Evolutionary conservation across 208 protist species (phyloP).

Genomic region (Perkinsela sp.): DNA sequence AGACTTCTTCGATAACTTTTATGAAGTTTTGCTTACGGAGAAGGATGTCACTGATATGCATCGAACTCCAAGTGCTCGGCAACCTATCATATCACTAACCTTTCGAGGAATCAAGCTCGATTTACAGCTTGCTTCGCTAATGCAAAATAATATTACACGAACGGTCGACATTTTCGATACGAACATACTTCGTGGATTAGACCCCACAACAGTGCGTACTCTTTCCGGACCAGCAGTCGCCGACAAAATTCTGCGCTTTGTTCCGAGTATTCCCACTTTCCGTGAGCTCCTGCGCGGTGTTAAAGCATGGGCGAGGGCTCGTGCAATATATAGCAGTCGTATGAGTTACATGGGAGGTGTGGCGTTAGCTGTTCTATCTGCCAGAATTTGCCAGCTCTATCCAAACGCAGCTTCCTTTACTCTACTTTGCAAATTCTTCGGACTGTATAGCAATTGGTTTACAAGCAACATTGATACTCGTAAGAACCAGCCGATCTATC

Average conservation of each 20-base stretch:
- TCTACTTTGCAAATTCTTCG: constrained; percentile 77
- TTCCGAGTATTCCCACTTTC: constrained; percentile 77
- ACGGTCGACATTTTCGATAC: constrained; percentile 62
- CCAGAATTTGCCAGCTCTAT: constrained; percentile 85
- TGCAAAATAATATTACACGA: constrained; percentile 49
- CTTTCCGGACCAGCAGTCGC: constrained; percentile 84
- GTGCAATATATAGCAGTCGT: constrained; percentile 81
- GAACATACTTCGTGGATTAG: constrained; percentile 56
- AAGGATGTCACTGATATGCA: constrained; percentile 43
- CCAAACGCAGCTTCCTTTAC: constrained; percentile 71
- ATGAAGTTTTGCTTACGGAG: constrained; percentile 29
- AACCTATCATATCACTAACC: constrained; percentile 84
- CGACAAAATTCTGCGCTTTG: constrained; percentile 78
- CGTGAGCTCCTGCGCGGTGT: constrained; percentile 75
- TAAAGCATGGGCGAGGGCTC: constrained; percentile 79
- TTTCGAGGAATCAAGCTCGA: constrained; percentile 83
- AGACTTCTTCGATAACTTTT: constrained; percentile 74
- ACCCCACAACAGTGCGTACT: constrained; percentile 69
- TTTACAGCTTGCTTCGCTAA: constrained; percentile 73
- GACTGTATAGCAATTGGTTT: constrained; percentile 64
- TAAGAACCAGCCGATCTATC: constrained; percentile 56
- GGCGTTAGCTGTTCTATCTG: constrained; percentile 79
- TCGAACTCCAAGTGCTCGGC: constrained; percentile 67
- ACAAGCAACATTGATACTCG: constrained; percentile 35
- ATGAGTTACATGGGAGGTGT: constrained; percentile 87